phyloP scores from a whole-genome alignment of 306 rosid species.

The Glycyrrhiza uralensis region DNA sequence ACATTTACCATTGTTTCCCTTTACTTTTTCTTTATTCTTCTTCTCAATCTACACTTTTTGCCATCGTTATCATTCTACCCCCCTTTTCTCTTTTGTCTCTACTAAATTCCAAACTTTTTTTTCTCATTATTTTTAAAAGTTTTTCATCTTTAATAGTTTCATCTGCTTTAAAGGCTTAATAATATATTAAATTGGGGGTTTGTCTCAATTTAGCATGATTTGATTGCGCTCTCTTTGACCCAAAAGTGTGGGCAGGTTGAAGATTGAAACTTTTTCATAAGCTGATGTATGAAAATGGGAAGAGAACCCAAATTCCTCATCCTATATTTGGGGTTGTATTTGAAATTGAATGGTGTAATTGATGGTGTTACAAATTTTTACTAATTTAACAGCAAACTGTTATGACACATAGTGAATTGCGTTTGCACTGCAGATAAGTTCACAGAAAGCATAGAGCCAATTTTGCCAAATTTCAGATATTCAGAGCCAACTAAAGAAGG shows the following conservation, averaged over 20 bases:
- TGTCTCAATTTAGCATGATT: conserved; percentile 1
- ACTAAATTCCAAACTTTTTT: conserved; percentile 13
- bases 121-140: conserved; percentile 2
- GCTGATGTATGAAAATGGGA: background rate
- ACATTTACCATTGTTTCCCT: conserved; percentile 10
- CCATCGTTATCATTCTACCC: conserved; percentile 23
- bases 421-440: conserved; percentile 74
- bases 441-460: conserved; percentile 59
- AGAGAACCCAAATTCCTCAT: background rate
- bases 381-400: background rate
- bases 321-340: background rate
- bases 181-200: background rate
- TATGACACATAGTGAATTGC: conserved; percentile 20
- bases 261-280: background rate
- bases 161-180: background rate
- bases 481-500: conserved; percentile 66
- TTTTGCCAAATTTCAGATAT: conserved; percentile 51
- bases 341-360: conserved; percentile 4
- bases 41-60: conserved; percentile 6
- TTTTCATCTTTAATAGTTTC: conserved; percentile 4
- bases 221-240: background rate
- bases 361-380: background rate
- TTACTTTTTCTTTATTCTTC: background rate
- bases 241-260: conserved; percentile 18
- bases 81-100: conserved; percentile 20